A percentile compares a stretch with the other conserved stretches of the same genome.
phyloP scores from a whole-genome alignment of 1,284 basidiomycete species.

The Butyriboletus appendiculatus region DNA sequence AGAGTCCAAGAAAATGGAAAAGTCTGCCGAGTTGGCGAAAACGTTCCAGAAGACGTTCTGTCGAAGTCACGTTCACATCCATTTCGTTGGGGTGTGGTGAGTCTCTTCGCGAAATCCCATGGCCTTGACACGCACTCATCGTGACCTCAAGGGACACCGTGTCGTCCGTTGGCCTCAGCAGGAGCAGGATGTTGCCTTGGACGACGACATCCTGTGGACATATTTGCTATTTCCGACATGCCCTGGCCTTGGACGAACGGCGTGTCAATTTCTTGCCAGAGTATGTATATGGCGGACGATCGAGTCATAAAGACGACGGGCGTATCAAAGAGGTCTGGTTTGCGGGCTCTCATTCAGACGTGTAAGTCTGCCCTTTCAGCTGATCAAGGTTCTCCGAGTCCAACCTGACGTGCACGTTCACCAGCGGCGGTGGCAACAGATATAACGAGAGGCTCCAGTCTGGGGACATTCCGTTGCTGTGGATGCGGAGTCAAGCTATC shows the following conservation, averaged over 20 bases:
- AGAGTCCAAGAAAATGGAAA: constrained; percentile 10
- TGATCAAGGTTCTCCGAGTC: neutral
- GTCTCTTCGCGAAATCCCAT: neutral
- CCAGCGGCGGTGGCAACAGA: constrained; percentile 34
- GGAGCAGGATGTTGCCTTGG: constrained; percentile 29
- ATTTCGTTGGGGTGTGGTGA: constrained; percentile 42
- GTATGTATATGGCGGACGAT: constrained; percentile 32
- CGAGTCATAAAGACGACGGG: constrained; percentile 5
- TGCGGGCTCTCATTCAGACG: constrained; percentile 36
- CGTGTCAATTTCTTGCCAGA: constrained; percentile 45
- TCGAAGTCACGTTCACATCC: constrained; percentile 28
- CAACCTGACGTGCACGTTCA: constrained; percentile 6
- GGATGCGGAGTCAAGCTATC: constrained; percentile 37
- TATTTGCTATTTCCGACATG: constrained; percentile 35
- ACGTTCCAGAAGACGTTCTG: constrained; percentile 31
- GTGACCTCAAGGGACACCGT: constrained; percentile 32
- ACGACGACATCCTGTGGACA: constrained; percentile 31
- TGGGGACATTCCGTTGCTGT: constrained; percentile 34
- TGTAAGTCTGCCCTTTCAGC: constrained; percentile 28
- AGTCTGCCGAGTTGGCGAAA: constrained; percentile 17
- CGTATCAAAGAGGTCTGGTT: constrained; percentile 40
- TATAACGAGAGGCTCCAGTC: constrained; percentile 30
- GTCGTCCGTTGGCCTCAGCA: constrained; percentile 38
- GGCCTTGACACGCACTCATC: neutral
- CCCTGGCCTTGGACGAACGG: constrained; percentile 40